phyloP scores from a whole-genome alignment of 192 early-diverging fungal genomes.

The Lobosporangium transversale region DNA sequence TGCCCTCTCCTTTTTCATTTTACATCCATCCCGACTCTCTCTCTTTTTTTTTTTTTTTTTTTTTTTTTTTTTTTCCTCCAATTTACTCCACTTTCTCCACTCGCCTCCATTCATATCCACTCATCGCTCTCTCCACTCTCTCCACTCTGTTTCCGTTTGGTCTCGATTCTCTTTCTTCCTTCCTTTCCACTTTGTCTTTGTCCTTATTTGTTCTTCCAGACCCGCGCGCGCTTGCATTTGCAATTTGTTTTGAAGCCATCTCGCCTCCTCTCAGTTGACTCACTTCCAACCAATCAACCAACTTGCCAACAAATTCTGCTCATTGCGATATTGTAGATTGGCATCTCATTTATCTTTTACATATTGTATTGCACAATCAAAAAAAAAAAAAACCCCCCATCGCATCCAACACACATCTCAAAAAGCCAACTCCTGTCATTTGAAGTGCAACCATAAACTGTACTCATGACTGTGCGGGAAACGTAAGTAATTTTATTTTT shows the following conservation, averaged over 20 bases:
- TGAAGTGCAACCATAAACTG: neutral
- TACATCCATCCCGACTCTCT: too few relatives aligned
- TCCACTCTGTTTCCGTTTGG: neutral
- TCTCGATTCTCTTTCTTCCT: neutral
- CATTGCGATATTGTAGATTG: too few relatives aligned
- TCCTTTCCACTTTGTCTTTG: neutral
- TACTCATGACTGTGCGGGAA: conserved; percentile 39
- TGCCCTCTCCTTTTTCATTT: neutral
- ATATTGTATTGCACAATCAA: neutral
- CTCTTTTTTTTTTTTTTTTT: neutral
- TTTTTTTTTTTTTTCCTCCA: neutral
- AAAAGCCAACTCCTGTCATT: neutral
- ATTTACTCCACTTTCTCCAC: neutral
- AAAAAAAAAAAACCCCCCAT: neutral
- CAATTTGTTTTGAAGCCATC: too few relatives aligned
- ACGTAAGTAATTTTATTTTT: conserved; percentile 17
- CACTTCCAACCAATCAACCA: too few relatives aligned
- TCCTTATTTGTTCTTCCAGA: too few relatives aligned
- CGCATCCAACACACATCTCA: too few relatives aligned
- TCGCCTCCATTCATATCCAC: neutral
- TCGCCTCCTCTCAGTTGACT: too few relatives aligned
- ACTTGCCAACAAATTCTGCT: too few relatives aligned
- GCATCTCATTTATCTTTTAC: too few relatives aligned
- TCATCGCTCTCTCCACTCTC: neutral
- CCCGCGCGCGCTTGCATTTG: neutral